These are phyloP conservation scores for Saccharomycopsis sp. DNA, from an alignment of 805 yeast species.

Conservation along the genomic window DNA sequence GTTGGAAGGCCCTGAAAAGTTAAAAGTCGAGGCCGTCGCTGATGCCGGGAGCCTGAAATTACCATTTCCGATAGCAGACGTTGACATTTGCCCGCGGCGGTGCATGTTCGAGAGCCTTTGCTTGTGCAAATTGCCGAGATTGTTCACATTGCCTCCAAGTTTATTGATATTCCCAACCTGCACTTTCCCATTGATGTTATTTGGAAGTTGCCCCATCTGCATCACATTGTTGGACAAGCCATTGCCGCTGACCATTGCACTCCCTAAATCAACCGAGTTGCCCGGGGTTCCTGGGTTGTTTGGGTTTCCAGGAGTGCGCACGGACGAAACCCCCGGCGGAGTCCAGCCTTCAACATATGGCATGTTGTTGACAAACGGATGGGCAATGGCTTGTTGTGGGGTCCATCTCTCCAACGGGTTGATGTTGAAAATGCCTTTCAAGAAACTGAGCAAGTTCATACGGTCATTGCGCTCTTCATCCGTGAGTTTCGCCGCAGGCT, in stretches of 20 bases:
- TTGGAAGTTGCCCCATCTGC: too few relatives aligned
- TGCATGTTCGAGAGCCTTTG: slow-evolving; percentile 15
- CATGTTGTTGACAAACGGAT: slow-evolving; percentile 75
- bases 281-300: too few relatives aligned
- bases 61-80: slow-evolving; percentile 12
- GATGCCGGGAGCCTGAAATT: not conserved
- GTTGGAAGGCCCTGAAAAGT: too few relatives aligned
- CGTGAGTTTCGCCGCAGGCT: slow-evolving; percentile 25
- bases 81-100: slow-evolving; percentile 17
- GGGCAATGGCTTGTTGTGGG: slow-evolving; percentile 88
- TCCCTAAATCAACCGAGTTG: too few relatives aligned
- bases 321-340: slow-evolving; percentile 46
- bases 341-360: slow-evolving; percentile 45
- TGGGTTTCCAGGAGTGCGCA: too few relatives aligned
- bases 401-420: slow-evolving; percentile 95
- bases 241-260: too few relatives aligned
- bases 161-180: not conserved
- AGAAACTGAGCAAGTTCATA: slow-evolving; percentile 62
- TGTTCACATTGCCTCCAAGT: not conserved
- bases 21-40: too few relatives aligned
- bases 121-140: too few relatives aligned
- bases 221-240: too few relatives aligned
- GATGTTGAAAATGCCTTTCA: slow-evolving; percentile 65
- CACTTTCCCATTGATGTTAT: too few relatives aligned
- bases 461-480: slow-evolving; percentile 73